Conservation (phyloP, 2,329 filamentous ascomycete genomes). For the Penicillium corylophilum region DNA sequence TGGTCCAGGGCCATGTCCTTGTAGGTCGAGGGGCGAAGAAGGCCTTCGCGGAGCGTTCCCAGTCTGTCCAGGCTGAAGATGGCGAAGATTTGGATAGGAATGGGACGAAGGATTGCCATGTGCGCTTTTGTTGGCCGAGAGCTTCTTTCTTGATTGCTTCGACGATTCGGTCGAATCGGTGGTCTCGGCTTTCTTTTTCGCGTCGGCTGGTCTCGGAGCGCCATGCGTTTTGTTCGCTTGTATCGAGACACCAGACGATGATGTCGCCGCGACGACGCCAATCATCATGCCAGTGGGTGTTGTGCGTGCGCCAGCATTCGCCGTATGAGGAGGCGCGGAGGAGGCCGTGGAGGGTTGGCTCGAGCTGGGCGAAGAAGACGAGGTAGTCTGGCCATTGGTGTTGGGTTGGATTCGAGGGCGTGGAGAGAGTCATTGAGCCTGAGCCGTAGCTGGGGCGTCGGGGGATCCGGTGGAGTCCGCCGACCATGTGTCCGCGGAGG, state of each 20-base stretch:
- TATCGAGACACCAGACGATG: constrained; percentile 57
- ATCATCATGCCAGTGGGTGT: constrained; percentile 64
- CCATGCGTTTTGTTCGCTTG: constrained; percentile 37
- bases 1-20: constrained; percentile 16
- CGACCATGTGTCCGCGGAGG: constrained; percentile 54
- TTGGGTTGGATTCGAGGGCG: constrained; percentile 6
- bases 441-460: constrained; percentile 33
- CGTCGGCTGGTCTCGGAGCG: constrained; percentile 28
- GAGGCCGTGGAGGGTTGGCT: constrained; percentile 47
- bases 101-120: constrained; percentile 12
- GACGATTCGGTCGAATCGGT: constrained; percentile 38
- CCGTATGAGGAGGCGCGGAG: constrained; percentile 51
- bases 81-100: constrained; percentile 4
- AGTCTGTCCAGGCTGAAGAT: constrained; percentile 1
- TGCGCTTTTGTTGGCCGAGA: constrained; percentile 8
- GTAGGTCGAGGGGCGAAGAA: constrained; percentile 15
- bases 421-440: not conserved
- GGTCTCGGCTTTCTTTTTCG: constrained; percentile 26
- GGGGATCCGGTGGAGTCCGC: constrained; percentile 35
- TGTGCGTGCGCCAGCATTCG: constrained; percentile 61
- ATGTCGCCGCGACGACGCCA: constrained; percentile 61
- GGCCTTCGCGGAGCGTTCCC: constrained; percentile 14
- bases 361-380: constrained; percentile 58
- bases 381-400: constrained; percentile 51
- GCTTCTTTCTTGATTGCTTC: constrained; percentile 31